Percentiles rank a stretch among this genome's conserved stretches.
phyloP scores from a whole-genome alignment of 2,329 filamentous ascomycete species.

The Ceratocystis papillata region DNA sequence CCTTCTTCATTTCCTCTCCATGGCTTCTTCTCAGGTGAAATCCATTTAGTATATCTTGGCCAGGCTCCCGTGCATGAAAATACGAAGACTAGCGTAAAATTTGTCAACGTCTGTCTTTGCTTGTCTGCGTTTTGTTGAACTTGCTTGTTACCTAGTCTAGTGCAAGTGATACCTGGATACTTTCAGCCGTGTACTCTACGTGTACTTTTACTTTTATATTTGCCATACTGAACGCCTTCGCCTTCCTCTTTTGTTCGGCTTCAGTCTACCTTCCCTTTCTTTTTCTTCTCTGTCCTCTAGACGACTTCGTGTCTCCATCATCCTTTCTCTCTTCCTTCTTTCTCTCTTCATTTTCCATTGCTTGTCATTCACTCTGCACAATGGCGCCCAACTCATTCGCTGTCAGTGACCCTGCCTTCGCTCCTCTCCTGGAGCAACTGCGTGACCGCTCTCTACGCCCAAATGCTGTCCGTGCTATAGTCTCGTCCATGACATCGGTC shows the following conservation, averaged over 20 bases:
- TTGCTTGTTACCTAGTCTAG: neutral
- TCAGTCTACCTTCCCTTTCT: neutral
- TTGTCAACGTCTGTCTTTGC: slow-evolving; percentile 15
- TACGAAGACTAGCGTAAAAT: slow-evolving; percentile 9
- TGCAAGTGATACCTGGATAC: neutral
- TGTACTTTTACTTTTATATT: neutral
- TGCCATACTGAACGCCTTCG: neutral
- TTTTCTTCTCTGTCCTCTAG: neutral
- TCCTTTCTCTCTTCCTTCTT: neutral
- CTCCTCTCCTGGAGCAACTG: slow-evolving; percentile 22
- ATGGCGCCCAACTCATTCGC: slow-evolving; percentile 21
- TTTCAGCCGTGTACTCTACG: neutral
- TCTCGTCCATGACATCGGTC: slow-evolving; percentile 27
- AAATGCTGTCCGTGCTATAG: slow-evolving; percentile 26
- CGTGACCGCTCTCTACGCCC: slow-evolving; percentile 25
- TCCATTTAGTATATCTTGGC: slow-evolving; percentile 10
- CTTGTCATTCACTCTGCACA: neutral
- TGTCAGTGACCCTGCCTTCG: slow-evolving; percentile 19
- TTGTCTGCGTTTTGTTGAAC: neutral
- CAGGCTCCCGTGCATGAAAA: slow-evolving; percentile 10
- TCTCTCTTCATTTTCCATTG: neutral
- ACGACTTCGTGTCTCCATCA: neutral
- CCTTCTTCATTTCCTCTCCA: neutral
- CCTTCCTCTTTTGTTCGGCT: neutral
- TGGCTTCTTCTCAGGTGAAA: neutral